Conservation (phyloP, 2,329 filamentous ascomycete genomes). For the Nothophaeocryptopus gaeumannii region DNA sequence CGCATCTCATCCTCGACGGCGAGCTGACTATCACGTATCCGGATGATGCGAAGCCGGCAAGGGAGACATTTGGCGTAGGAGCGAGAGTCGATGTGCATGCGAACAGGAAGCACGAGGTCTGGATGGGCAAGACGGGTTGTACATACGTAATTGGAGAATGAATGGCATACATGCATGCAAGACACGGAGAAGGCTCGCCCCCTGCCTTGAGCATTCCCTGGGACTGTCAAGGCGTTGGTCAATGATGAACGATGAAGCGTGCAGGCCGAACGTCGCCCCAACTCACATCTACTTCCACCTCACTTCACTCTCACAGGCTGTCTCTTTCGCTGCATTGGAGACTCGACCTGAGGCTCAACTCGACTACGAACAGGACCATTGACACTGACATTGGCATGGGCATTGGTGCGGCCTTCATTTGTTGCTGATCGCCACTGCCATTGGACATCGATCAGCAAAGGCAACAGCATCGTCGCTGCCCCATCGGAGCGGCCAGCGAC, state of each 20-base stretch:
- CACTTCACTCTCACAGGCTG: too few species aligned
- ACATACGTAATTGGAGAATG: constrained; percentile 40
- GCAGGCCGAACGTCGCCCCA: background rate
- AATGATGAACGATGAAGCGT: too few species aligned
- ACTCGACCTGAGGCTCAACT: too few species aligned
- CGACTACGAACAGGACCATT: too few species aligned
- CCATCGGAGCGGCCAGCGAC: too few species aligned
- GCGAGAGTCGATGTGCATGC: constrained; percentile 66
- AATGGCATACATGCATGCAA: background rate
- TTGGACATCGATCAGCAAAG: too few species aligned
- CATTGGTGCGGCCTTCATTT: too few species aligned
- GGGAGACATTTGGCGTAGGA: constrained; percentile 59
- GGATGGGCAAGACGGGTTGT: constrained; percentile 64
- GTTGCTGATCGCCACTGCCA: too few species aligned
- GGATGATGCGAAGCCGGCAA: constrained; percentile 53
- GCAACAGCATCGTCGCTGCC: too few species aligned
- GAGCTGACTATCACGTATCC: constrained; percentile 67
- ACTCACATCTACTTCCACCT: background rate
- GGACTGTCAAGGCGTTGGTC: too few species aligned
- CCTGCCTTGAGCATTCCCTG: background rate
- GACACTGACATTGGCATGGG: too few species aligned
- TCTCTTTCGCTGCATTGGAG: too few species aligned
- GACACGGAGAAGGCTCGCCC: background rate
- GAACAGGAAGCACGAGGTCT: constrained; percentile 64
- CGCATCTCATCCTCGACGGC: constrained; percentile 65